phyloP scores from a whole-genome alignment of 208 protist genomes.

The Leishmania turanica region DNA sequence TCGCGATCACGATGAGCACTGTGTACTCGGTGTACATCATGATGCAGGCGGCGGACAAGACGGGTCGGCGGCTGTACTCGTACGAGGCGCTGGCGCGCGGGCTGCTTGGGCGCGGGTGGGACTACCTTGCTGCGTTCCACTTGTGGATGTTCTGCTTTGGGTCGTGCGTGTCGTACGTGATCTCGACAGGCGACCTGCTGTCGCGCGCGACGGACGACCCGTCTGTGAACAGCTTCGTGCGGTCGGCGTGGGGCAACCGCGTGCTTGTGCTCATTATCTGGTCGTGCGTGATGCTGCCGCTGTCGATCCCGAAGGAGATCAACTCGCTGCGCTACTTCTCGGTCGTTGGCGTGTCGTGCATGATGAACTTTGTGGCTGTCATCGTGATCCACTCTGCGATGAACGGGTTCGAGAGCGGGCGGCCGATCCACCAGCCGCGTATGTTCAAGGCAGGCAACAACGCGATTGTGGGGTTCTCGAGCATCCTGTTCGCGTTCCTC shows the following conservation, averaged over 20 bases:
- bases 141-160: constrained; percentile 90
- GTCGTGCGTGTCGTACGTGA: constrained; percentile 82
- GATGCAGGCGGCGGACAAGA: constrained; percentile 72
- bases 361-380: constrained; percentile 80
- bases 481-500: constrained; percentile 85
- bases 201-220: constrained; percentile 44
- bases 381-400: constrained; percentile 68
- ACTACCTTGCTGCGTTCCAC: constrained; percentile 72
- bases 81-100: constrained; percentile 72
- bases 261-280: constrained; percentile 64
- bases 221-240: constrained; percentile 46
- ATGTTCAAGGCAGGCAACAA: constrained; percentile 70
- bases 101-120: constrained; percentile 73
- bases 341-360: constrained; percentile 65
- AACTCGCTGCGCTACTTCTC: constrained; percentile 89
- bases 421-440: constrained; percentile 49
- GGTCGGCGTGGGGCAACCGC: constrained; percentile 54
- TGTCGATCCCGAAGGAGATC: constrained; percentile 80
- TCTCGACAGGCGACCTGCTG: constrained; percentile 71
- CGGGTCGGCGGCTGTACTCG: constrained; percentile 39
- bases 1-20: constrained; percentile 59
- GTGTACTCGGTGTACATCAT: constrained; percentile 87
- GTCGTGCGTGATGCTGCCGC: constrained; percentile 72
- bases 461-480: constrained; percentile 69
- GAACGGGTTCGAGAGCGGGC: constrained; percentile 62